Conservation (phyloP, 2,329 filamentous ascomycete genomes). For the Endocalyx cinctus region DNA sequence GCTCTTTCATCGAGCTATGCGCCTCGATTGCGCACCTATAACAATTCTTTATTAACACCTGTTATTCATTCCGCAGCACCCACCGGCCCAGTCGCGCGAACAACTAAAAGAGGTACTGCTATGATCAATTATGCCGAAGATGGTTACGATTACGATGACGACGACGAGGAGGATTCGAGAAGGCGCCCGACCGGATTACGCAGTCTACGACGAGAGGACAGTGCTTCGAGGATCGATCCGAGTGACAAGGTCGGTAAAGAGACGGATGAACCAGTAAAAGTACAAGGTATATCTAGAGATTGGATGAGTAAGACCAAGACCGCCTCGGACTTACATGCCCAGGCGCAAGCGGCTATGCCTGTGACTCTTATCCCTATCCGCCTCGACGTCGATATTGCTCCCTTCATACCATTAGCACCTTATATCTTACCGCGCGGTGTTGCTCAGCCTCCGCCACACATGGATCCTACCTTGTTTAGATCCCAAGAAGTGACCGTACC, state of each 20-base stretch:
- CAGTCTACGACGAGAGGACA: constrained; percentile 75
- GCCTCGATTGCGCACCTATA: constrained; percentile 82
- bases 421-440: constrained; percentile 59
- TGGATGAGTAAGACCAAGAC: constrained; percentile 78
- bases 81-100: constrained; percentile 66
- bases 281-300: constrained; percentile 89
- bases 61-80: constrained; percentile 67
- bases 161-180: constrained; percentile 70
- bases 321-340: constrained; percentile 56
- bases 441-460: constrained; percentile 62
- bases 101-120: constrained; percentile 94
- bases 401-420: constrained; percentile 64
- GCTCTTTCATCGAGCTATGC: constrained; percentile 90
- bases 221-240: constrained; percentile 56
- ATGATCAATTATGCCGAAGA: constrained; percentile 98
- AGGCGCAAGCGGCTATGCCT: constrained; percentile 69
- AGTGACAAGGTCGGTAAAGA: constrained; percentile 81
- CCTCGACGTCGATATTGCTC: constrained; percentile 87
- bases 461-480: constrained; percentile 62
- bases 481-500: constrained; percentile 74
- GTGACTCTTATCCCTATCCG: constrained; percentile 91
- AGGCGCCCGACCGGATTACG: constrained; percentile 80
- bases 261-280: constrained; percentile 68
- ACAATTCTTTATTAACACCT: constrained; percentile 85
- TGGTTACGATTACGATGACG: constrained; percentile 75